Evolutionary conservation across 1,284 basidiomycete species (phyloP), one percentile per base, ranked within the genome.

Genomic region (Tilletia caries): DNA sequence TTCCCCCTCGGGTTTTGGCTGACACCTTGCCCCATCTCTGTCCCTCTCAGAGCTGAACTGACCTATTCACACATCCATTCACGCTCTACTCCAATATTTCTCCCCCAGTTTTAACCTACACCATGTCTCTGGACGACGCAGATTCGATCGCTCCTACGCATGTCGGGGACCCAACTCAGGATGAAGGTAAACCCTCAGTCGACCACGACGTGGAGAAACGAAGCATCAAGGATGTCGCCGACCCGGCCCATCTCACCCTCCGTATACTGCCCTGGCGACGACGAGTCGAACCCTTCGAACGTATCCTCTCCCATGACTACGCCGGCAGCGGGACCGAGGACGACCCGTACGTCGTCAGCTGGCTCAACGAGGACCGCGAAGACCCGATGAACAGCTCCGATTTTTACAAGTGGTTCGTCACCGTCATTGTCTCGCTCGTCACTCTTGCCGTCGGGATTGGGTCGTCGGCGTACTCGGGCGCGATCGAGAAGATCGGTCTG

Each of bases 401-500:
- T 6, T 2, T 43, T 1, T 75, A 75, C 73, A 80, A 77, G 27
- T 79, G 77, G 77, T n/a, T 64, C 29, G 66, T 72, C 34, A 77
- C 76, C 25, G 29, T 73, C 27, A 67, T 79, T 44, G 77, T 80
- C 65, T 76, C 79, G 62, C 60, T 82, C 50, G 73, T 74, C 8
- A 82, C 80, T 2, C 73, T 82, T 1, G 78, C 77, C 5, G 78
- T 80, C 12, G 67, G 77, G 0, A 71, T 80, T 12, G 93, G 92
- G n/a, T 89, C 85, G 83, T 98, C 95, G 68, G 91, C 92, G 75
- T 92, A 97, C 23, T 73, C 71, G 41, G 75, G 75, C 20, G 70
- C 73, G 1, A 65, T 68, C 15, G 41, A 41, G 2, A 48, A 48
- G 27, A 62, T 76, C 25, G 71, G 67, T 0, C 37, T 46, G 20